A percentile compares a stretch with the other conserved stretches of the same genome.
These are phyloP conservation scores for Cardamine occulta DNA, from an alignment of 345 rosid species.

Conservation along the genomic window DNA sequence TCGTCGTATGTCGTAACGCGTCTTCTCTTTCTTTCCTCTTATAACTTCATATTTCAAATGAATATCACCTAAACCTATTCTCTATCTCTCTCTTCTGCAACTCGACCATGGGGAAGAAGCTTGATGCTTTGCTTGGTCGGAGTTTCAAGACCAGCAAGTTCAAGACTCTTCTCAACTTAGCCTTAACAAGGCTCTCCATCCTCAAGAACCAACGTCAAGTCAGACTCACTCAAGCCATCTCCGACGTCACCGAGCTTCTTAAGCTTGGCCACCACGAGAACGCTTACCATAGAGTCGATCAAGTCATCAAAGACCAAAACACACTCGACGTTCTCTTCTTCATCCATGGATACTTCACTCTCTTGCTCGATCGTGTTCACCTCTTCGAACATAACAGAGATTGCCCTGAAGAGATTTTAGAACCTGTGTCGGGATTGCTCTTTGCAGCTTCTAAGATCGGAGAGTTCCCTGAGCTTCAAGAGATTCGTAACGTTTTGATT, in stretches of 20 bases:
- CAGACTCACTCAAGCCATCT: slow-evolving; percentile 58
- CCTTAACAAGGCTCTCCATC: slow-evolving; percentile 70
- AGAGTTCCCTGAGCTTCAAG: slow-evolving; percentile 90
- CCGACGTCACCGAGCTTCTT: slow-evolving; percentile 84
- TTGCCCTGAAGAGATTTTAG: slow-evolving; percentile 82
- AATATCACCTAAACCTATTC: background rate
- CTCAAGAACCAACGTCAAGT: slow-evolving; percentile 72
- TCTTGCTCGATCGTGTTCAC: slow-evolving; percentile 63
- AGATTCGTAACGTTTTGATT: slow-evolving; percentile 64
- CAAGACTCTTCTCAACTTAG: slow-evolving; percentile 61
- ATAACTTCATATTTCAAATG: slow-evolving; percentile 19
- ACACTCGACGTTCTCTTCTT: slow-evolving; percentile 65
- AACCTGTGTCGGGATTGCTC: slow-evolving; percentile 71
- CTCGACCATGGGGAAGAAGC: slow-evolving; percentile 75
- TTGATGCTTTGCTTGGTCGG: slow-evolving; percentile 74
- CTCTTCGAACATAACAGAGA: slow-evolving; percentile 68
- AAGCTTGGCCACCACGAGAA: slow-evolving; percentile 67
- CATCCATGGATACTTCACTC: slow-evolving; percentile 68
- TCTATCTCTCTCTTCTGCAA: background rate
- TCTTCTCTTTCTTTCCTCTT: slow-evolving; percentile 21
- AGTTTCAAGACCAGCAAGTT: slow-evolving; percentile 67
- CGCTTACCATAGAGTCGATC: slow-evolving; percentile 67
- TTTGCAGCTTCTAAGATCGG: slow-evolving; percentile 84
- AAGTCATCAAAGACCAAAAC: slow-evolving; percentile 67
- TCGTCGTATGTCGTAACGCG: slow-evolving; percentile 38